These are phyloP conservation scores for Xylariaceae sp. DNA, from an alignment of 2,329 filamentous ascomycete genomes.

Conservation along the genomic window DNA sequence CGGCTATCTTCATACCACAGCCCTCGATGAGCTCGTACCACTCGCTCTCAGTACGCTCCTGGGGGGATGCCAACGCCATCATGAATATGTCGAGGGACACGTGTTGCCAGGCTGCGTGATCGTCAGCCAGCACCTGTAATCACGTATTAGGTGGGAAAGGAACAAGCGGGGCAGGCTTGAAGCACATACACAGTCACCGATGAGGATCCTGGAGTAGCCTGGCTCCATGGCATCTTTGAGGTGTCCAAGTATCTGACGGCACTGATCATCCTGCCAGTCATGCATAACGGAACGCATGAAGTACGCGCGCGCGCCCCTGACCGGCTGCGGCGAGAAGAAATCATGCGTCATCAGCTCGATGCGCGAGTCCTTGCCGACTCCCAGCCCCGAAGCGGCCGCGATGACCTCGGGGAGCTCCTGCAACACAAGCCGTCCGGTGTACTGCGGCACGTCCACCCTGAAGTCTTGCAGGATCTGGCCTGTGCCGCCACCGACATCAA, in stretches of 20 bases:
- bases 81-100: constrained; percentile 18
- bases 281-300: constrained; percentile 32
- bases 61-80: constrained; percentile 14
- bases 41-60: constrained; percentile 19
- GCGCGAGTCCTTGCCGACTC: not conserved
- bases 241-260: constrained; percentile 9
- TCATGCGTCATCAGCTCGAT: constrained; percentile 20
- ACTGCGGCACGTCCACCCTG: constrained; percentile 2
- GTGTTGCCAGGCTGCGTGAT: constrained; percentile 19
- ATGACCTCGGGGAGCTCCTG: constrained; percentile 18
- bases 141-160: too few relatives aligned
- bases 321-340: constrained; percentile 31
- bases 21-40: constrained; percentile 15
- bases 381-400: not conserved
- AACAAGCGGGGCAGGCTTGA: too few relatives aligned
- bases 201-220: constrained; percentile 18
- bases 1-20: constrained; percentile 10
- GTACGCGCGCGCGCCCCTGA: constrained; percentile 28
- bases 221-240: constrained; percentile 16
- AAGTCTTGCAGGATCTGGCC: constrained; percentile 17
- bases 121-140: constrained; percentile 15
- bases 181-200: constrained; percentile 16
- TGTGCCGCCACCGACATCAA: constrained; percentile 18
- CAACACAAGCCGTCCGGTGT: constrained; percentile 12
- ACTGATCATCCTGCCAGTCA: constrained; percentile 35